Evolutionary conservation across 2,329 filamentous ascomycete species (phyloP), one percentile per base, ranked within the genome.

Genomic region (Fusarium mundagurra): DNA sequence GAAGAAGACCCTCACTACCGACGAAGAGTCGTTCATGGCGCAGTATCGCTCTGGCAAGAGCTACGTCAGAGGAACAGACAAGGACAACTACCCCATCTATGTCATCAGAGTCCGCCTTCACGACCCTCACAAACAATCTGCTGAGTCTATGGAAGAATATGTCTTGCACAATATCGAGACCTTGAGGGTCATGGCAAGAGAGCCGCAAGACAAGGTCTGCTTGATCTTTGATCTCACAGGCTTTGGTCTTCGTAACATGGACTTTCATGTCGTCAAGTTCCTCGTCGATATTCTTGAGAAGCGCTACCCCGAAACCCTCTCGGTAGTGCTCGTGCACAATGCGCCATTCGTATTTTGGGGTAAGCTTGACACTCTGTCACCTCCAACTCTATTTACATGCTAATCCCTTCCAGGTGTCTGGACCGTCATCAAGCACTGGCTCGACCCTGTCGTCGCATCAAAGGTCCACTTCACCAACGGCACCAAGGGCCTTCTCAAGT

Each of bases 251-350:
- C 87, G 90, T 17, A 94, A 94, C 82, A 94, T 94, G 87, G 92
- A 94, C 81, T 94, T 94, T 80, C 87, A 90, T 1, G 92, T 92
- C 1, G 91, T 94, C 59, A 94, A 93, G 76, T 94, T 94, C 83
- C 92, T 94, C 85, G 93, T 94, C 82, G 92, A 93, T 76, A 92
- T 92, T 78, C 93, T 94, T 76, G 92, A 94, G 83, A 92, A 92
- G 55, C 93, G 94, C 78, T 94, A 94, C 77, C 92, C 92, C 4
- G 92, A 94, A 80, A 92, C 90, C 1, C 85, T 94, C 5, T 92
- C 92, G 43, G 84, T 88, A 4, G 91, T 94, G 8, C 88, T 94
- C 47, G 91, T 94, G 51, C 93, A 94, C 84, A 93, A 94, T 79
- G 89, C 92, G 1, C 92, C 92, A 7, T 94, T 92, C 89, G 85